Base-by-base conservation (phyloP, 108 stramenopile species). In the Cylindrotheca closterium region DNA sequence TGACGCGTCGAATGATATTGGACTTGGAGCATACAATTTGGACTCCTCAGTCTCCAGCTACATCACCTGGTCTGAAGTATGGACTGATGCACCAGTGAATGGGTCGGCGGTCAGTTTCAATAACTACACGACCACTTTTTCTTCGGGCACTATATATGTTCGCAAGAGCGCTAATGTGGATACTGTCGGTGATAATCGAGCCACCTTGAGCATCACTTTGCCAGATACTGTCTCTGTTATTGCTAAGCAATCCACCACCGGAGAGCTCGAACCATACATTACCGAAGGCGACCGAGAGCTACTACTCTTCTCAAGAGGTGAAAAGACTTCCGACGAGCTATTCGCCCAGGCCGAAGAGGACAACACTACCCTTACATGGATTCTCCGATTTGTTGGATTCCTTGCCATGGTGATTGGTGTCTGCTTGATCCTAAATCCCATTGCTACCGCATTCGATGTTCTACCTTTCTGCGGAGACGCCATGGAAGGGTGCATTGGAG, bases 351-450 rank as follows among this genome's bases (percentile, higher is more conserved):
- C 72, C 3, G 58, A 61, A n/a, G 37, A 30, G 4, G 72, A 73
- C n/a, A 73, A 68, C 32, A 46, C 32, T 21, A 18, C 22, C 15
- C 30, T 50, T 15, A 73, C 72, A 5, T 67, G 59, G 65, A 51
- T 67, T 60, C 57, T 73, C 18, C 58, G 72, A 18, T 42, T 73
- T 2, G 72, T 67, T 21, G 72, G 72, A 3, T 66, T 67, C 26
- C 5, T 33, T 3, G 25, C 48, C 49, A 73, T 73, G 72, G 42
- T 55, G 1, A 27, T 73, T 0, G 62, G 62, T 15, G 50, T 73
- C 19, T 60, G 30, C 22, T 37, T 68, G 3, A 30, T 67, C 1
- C 47, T 73, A 15, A 32, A 64, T 21, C 72, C 72, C 2, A 49
- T 73, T 21, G 66, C 64, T 27, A 54, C 55, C 3, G 54, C 64